Evolutionary conservation across 2,329 filamentous ascomycete species (phyloP).

Genomic region (Aciculosporium take): DNA sequence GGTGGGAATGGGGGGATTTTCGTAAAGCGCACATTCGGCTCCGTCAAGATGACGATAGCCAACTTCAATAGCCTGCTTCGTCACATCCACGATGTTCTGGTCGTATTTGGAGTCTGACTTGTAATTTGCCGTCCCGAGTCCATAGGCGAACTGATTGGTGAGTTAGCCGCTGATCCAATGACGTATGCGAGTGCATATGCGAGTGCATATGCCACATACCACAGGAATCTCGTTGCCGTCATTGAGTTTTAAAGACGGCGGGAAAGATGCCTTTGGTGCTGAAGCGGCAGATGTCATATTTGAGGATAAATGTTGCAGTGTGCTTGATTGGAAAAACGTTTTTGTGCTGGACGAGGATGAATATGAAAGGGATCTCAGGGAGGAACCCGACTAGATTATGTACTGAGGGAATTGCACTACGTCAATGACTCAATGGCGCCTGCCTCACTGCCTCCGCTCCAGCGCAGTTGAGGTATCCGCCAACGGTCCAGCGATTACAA

Average conservation of each 20-base stretch:
- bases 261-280: constrained; percentile 26
- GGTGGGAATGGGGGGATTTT: not conserved
- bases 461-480: too few relatives aligned
- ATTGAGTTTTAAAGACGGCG: constrained; percentile 54
- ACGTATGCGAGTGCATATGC: not conserved
- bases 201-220: constrained; percentile 28
- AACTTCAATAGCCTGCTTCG: constrained; percentile 49
- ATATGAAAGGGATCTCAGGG: not conserved
- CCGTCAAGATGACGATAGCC: constrained; percentile 63
- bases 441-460: too few relatives aligned
- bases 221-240: constrained; percentile 61
- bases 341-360: not conserved
- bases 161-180: not conserved
- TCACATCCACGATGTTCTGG: constrained; percentile 32
- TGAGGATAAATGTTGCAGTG: not conserved
- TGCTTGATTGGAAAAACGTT: not conserved
- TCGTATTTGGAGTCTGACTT: constrained; percentile 41
- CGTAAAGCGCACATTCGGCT: constrained; percentile 44
- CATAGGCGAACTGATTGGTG: constrained; percentile 46
- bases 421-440: too few relatives aligned
- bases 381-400: too few relatives aligned
- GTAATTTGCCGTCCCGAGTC: constrained; percentile 53
- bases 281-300: constrained; percentile 26
- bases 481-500: too few relatives aligned
- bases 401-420: too few relatives aligned